Base-by-base conservation (phyloP, 2,329 filamentous ascomycete species). In the Neocatenulostroma microsporum region DNA sequence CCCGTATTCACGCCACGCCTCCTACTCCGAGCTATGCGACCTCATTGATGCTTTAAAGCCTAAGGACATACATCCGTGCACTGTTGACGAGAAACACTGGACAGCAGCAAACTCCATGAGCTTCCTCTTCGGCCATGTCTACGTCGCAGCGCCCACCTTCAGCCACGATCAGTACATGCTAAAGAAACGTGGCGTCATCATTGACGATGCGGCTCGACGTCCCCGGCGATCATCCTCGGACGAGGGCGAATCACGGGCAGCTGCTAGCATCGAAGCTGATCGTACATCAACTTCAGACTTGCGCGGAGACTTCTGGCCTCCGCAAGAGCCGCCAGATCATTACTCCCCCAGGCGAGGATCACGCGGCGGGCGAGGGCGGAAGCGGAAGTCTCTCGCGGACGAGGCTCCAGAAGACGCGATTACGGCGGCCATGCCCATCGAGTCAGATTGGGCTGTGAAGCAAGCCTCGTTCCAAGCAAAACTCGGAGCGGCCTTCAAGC, bases 1-100 rank as follows among this genome's bases (percentile, higher is more conserved):
- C 47, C 84, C 88, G 0, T 95, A 88, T 54, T 89, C 89, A 0
- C 75, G 89, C 1, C 89, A 96, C 58, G 93, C 89, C 0, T 94
- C 85, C 0, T 89, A 91, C 42, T 65, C 69, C 0, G 89, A 95
- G 56, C 71, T 94, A 3, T 82, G 84, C 45, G 62, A 77, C 36
- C 63, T 95, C 1, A 68, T 94, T 1, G 56, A 67, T 3, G 67
- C 69, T 0, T 83, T 95, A 49, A 73, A 65, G 19, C 87, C 87
- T 0, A 75, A 64, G 30, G 86, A 95, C 49, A 67, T 95, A 2
- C 83, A 82, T 66, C 86, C 88, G 0, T 94, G 87, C 53, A 94
- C 86, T 0, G 62, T 69, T 2, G 72, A 85, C 42, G 61, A 71
- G 12, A 50, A 59, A 0, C 63, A 63, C 1, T 95, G 87, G 87